Evolutionary conservation across 768 basidiomycete species (phyloP), one percentile per base, ranked within the genome.

Genomic region (Fomitopsis serialis): DNA sequence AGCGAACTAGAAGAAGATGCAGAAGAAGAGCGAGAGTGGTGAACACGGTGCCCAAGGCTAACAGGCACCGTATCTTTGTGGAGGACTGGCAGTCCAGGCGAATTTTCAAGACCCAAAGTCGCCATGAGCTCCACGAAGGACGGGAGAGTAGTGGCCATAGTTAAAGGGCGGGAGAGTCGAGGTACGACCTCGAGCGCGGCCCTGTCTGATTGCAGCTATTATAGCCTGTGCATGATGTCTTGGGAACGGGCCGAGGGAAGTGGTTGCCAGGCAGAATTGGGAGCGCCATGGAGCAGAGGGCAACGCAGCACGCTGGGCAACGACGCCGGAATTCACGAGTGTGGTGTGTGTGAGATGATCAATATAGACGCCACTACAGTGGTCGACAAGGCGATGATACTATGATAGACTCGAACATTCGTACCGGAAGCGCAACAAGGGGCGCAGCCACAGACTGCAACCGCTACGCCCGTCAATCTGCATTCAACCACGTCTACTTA

Each of bases 81-180:
- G 48, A 27, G 60, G 48, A 49, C 54, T 27, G 66, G 62, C 57
- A 65, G 57, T 45, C 71, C 68, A 50, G 71, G 45, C 27, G 64
- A 67, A 59, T 78, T 77, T 59, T 87, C 81, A 68, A 92, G 76
- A 58, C 87, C 90, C 60, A 92, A 75, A 55, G 90, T 81, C 57
- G 81, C 81, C 88, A 92, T 89, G 66, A 92, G 86, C 72, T 91
- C 84, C 54, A 89, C 83, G 68, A 92, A 92, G 53, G 90, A 91
- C 64, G 90, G 90, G 62, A 92, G 83, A 63, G 87, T 70, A 65
- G 85, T 76, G 66, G 85, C 74, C 85, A 85, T 89, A 62, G 58
- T 46, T 48, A 65, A 60, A 61, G 60, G 61, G 60, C 60, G 48
- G 54, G 58, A 68, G 21, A 52, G 55, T 22, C 50, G 55, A 48